Base-by-base conservation (phyloP, 202 grass and related monocot genomes). In the Schoenoplectus tabernaemontani region DNA sequence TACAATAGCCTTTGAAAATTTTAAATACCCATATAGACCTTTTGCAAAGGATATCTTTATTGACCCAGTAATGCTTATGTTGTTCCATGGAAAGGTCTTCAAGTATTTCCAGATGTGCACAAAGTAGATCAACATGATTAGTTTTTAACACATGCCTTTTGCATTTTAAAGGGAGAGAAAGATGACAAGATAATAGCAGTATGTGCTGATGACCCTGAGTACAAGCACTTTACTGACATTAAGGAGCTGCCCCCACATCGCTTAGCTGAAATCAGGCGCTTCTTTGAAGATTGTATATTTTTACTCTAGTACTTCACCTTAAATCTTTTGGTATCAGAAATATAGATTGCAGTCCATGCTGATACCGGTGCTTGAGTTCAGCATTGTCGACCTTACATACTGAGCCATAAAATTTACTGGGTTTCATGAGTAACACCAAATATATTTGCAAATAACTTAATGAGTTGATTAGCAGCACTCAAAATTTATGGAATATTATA, bases 151-250 rank as follows among this genome's bases (percentile, higher is more conserved):
- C 63, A 59, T 60, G 23, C 53, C n/a, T 62, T 41, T 46, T 80
- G 34, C 5, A 33, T 82, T 13, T 83, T 37, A 61, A 88, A 96
- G 89, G 94, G 91, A 46, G 93, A 97, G 78, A 90, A 90, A 44
- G 93, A 97, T 78, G 93, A 97, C 48, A 97, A 97, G 91, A 97
- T 97, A 54, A 97, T 97, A 85, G 91, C 93, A 51, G 93, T 97
- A 8, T 97, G 93, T 42, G 93, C 93, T 22, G 93, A 97, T 87
- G 93, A 97, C 81, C 93, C 93, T 60, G 93, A 97, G 9, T 93
- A 97, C 88, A 93, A 48, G 74, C 93, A 97, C 73, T 88, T 85
- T 83, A 93, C 85, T 39, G 93, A 97, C 57, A 92, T 93, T 77
- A 93, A 93, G 82, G 94, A 97, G 57, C 85, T 97, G 42, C 94